Conservation (phyloP, 2,329 filamentous ascomycete genomes). For the Penicillium sp. region DNA sequence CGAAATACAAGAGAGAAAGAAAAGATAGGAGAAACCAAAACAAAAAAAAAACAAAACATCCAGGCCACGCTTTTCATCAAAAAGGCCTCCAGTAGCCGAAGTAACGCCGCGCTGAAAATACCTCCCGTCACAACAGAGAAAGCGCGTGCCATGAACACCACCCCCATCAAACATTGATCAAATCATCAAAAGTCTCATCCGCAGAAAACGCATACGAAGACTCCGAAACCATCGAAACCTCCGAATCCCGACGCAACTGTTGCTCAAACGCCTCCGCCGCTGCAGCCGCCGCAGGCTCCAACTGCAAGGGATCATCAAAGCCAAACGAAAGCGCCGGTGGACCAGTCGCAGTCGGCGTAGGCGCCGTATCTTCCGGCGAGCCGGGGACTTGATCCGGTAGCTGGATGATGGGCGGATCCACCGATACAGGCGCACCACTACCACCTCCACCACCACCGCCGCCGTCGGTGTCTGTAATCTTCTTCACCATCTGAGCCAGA, state of each 20-base stretch:
- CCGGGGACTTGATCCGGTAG: slow-evolving; percentile 19
- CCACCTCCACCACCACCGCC: not conserved
- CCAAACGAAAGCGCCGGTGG: slow-evolving; percentile 34
- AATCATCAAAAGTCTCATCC: slow-evolving; percentile 39
- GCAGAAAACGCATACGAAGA: slow-evolving; percentile 36
- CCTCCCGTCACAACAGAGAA: not conserved
- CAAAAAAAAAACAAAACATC: not conserved
- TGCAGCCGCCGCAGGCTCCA: slow-evolving; percentile 27
- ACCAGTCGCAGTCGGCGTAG: slow-evolving; percentile 5
- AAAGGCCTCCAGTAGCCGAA: not conserved
- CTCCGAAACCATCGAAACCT: slow-evolving; percentile 34
- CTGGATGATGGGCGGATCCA: slow-evolving; percentile 12
- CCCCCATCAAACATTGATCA: slow-evolving; percentile 35
- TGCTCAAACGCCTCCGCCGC: slow-evolving; percentile 32
- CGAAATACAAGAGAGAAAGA: not conserved
- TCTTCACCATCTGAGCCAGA: slow-evolving; percentile 44
- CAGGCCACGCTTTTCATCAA: not conserved
- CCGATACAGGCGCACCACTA: not conserved
- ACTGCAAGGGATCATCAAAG: slow-evolving; percentile 38
- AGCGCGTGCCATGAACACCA: not conserved
- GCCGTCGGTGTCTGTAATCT: slow-evolving; percentile 36
- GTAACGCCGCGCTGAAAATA: slow-evolving; percentile 2
- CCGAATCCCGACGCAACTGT: slow-evolving; percentile 37
- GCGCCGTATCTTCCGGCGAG: slow-evolving; percentile 22
- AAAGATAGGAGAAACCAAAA: not conserved